These are phyloP conservation scores for Chlorella sorokiniana DNA, from an alignment of 139 green algal genomes.

Conservation along the genomic window DNA sequence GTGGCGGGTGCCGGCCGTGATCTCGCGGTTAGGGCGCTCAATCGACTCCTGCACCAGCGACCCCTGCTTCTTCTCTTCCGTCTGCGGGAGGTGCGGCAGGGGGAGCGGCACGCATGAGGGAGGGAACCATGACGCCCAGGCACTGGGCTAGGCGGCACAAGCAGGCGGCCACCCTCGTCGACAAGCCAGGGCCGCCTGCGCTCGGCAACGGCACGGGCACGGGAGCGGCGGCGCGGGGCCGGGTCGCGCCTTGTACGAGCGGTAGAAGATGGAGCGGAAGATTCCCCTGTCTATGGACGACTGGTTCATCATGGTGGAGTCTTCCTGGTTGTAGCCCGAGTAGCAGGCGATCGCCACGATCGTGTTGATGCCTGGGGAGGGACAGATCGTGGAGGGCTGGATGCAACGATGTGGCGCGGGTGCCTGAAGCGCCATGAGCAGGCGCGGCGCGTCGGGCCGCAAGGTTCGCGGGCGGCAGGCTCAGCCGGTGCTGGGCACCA, in stretches of 20 bases:
- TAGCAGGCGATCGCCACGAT: constrained; percentile 98
- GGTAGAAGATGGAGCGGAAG: constrained; percentile 96
- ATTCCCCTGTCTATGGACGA: constrained; percentile 96
- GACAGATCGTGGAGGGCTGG: too few species aligned
- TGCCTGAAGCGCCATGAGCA: too few species aligned
- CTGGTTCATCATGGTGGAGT: constrained; percentile 98
- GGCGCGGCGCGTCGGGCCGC: too few species aligned
- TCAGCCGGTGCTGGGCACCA: too few species aligned
- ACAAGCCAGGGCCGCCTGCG: too few species aligned
- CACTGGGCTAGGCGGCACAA: too few species aligned
- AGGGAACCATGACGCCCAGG: not conserved
- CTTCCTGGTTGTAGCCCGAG: constrained; percentile 99
- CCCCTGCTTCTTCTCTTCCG: constrained; percentile 89
- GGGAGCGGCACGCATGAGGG: not conserved
- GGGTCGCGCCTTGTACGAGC: constrained; percentile 75
- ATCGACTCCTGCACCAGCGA: constrained; percentile 83
- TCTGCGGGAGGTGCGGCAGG: constrained; percentile 42
- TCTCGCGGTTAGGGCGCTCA: constrained; percentile 79
- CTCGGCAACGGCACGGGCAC: too few species aligned
- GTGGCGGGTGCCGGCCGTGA: constrained; percentile 74
- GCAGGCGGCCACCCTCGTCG: too few species aligned
- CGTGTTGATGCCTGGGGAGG: constrained; percentile 89
- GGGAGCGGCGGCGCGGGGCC: not conserved
- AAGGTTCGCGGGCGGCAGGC: too few species aligned
- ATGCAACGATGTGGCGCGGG: too few species aligned